Conservation (phyloP, 306 rosid species). For the Lathyrus tuberosus region DNA sequence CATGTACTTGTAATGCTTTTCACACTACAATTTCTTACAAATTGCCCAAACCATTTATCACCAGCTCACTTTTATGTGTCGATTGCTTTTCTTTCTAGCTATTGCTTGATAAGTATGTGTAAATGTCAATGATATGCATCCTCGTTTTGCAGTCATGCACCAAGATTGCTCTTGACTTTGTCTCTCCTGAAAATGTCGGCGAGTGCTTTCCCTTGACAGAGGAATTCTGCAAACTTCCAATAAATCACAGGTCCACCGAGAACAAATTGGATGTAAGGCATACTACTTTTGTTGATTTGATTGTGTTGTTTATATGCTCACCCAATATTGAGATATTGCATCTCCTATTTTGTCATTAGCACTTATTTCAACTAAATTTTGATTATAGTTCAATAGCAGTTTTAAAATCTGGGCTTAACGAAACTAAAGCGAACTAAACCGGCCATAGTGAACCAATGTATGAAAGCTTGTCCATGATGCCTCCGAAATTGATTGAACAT, state of each 20-base stretch:
- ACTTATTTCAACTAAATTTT: neutral
- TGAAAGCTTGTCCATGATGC: no score
- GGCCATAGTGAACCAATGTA: no score
- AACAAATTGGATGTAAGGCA: slow-evolving; percentile 75
- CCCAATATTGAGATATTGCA: neutral
- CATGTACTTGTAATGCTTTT: neutral
- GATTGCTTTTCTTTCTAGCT: neutral
- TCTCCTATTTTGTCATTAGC: neutral
- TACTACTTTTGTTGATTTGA: neutral
- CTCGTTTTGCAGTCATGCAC: slow-evolving; percentile 69
- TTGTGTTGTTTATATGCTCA: neutral
- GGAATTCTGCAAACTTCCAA: slow-evolving; percentile 79
- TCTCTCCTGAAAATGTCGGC: slow-evolving; percentile 81
- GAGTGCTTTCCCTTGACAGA: slow-evolving; percentile 78
- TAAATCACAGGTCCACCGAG: slow-evolving; percentile 62
- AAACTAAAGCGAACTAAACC: no score
- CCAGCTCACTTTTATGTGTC: neutral
- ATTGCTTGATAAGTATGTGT: neutral
- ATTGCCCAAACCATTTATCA: neutral
- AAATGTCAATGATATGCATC: slow-evolving; percentile 5
- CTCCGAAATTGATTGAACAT: no score
- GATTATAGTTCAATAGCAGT: neutral
- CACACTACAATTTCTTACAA: slow-evolving; percentile 5
- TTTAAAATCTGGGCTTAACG: neutral
- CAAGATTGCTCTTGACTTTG: slow-evolving; percentile 85